Evolutionary conservation across 495 filamentous ascomycete species (phyloP), one percentile per base, ranked within the genome.

Genomic region (Platismatia glauca): DNA sequence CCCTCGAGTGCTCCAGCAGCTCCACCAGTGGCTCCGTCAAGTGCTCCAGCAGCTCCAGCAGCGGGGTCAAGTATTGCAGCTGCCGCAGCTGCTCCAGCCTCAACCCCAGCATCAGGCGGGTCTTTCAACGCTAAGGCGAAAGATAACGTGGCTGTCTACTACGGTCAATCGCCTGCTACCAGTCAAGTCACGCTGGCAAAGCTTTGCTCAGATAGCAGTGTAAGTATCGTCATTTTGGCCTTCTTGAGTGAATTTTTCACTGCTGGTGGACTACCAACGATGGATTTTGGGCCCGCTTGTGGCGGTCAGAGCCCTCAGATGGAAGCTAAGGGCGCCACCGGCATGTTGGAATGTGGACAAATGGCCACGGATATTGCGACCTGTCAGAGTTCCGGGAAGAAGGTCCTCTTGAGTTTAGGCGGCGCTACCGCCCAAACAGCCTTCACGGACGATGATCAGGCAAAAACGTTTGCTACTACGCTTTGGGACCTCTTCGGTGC

Each of bases 401-500:
- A 75, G 41, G 73, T 84, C 20, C 73, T 84, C 24, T 62, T 84
- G 9, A 79, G 76, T 34, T 69, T 84, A 2, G 78, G 79, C 43
- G 82, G 79, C 31, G 75, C 76, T 20, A 57, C 63, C 12, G 73
- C 73, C 4, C 69, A 69, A 8, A 75, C 74, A 62, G 72, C 74
- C 31, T 72, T 84, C 24, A 58, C 71, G 1, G 74, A 71, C 8
- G 64, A 75, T 29, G 58, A 64, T 9, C 70, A 82, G 63, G 82
- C 82, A 15, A 70, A 73, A 43, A 61, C 69, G 5, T 76, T 82
- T 46, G 82, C 79, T 20, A 66, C 69, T 44, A 77, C 77, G 38
- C 74, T 85, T 2, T 84, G 81, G 79, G 69, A 80, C 24, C 73
- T 81, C 5, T 84, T 82, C 61, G 79, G 80, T 43, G 76, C 69